phyloP scores from a whole-genome alignment of 306 rosid species.

The Begonia peltatifolia region DNA sequence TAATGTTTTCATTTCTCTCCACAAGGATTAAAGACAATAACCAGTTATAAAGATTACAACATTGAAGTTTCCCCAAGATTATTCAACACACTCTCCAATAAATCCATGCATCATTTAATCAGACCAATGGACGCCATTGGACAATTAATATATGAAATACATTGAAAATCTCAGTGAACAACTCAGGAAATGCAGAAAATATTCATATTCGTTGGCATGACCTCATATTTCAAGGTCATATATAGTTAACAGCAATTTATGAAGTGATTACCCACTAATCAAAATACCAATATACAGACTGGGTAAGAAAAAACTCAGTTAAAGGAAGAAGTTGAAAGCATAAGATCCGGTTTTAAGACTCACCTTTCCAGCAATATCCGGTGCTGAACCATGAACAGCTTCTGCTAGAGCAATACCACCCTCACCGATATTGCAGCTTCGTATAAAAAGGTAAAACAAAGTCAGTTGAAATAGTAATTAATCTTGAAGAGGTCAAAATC shows the following conservation, averaged over 20 bases:
- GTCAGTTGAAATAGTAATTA: not conserved
- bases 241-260: not conserved
- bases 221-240: no score
- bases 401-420: conserved; percentile 99
- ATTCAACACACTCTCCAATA: no score
- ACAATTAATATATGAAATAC: no score
- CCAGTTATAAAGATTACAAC: no score
- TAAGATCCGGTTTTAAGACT: conserved; percentile 6
- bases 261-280: not conserved
- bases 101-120: no score
- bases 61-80: no score
- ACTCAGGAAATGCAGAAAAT: no score
- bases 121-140: no score
- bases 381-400: conserved; percentile 99
- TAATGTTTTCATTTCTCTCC: no score
- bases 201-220: no score
- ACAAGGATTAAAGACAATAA: no score
- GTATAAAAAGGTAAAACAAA: conserved; percentile 17
- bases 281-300: conserved; percentile 1
- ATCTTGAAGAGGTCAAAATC: not conserved
- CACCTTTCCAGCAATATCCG: conserved; percentile 99
- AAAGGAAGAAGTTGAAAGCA: not conserved
- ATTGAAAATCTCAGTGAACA: no score
- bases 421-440: conserved; percentile 90
- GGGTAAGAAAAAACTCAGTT: not conserved